These are phyloP conservation scores for Paraphoma sp. DNA, from an alignment of 2,329 filamentous ascomycete species.

Conservation along the genomic window DNA sequence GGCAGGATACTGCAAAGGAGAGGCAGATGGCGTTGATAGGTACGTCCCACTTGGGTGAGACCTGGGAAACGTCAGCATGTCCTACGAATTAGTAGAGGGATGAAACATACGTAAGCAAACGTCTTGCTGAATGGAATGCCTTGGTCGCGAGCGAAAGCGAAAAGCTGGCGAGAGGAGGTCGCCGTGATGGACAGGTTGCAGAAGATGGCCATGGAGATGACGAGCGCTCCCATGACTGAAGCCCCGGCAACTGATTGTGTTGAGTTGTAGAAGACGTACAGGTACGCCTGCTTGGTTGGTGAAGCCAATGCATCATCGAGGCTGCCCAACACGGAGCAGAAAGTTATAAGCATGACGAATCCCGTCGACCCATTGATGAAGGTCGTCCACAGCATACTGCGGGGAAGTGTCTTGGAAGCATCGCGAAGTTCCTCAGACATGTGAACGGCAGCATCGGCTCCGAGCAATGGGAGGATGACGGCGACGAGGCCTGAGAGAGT, in stretches of 20 bases:
- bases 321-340: slow-evolving; percentile 23
- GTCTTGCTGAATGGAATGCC: background rate
- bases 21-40: slow-evolving; percentile 31
- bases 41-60: slow-evolving; percentile 24
- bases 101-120: slow-evolving; percentile 38
- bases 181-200: slow-evolving; percentile 18
- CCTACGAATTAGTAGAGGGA: slow-evolving; percentile 38
- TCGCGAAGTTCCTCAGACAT: slow-evolving; percentile 45
- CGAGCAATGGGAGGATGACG: background rate
- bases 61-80: slow-evolving; percentile 7
- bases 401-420: slow-evolving; percentile 37
- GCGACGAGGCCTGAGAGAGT: slow-evolving; percentile 44
- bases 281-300: slow-evolving; percentile 13
- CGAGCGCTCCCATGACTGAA: slow-evolving; percentile 18
- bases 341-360: slow-evolving; percentile 40
- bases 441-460: slow-evolving; percentile 43
- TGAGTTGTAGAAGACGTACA: slow-evolving; percentile 21
- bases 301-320: slow-evolving; percentile 1
- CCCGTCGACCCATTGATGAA: slow-evolving; percentile 47
- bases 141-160: background rate
- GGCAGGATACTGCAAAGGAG: slow-evolving; percentile 21
- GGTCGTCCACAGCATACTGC: slow-evolving; percentile 48
- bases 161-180: slow-evolving; percentile 19
- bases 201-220: slow-evolving; percentile 19
- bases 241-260: slow-evolving; percentile 13